Percentiles rank a stretch among this genome's conserved stretches.
phyloP scores from a whole-genome alignment of 192 early-diverging fungal genomes.

The Backusella parvicylindrica region DNA sequence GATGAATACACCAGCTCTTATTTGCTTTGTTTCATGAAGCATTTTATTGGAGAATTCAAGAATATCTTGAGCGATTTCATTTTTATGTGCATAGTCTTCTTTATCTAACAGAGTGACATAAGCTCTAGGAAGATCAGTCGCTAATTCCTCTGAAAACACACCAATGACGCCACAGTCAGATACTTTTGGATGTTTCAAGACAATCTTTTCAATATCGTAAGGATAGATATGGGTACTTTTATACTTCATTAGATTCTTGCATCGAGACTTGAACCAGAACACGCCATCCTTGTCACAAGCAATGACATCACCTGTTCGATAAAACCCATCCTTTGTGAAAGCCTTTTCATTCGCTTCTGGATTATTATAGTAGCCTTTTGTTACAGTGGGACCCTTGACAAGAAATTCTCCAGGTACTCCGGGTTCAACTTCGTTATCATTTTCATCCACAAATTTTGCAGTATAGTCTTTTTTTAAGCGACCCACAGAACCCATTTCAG shows the following conservation, averaged over 20 bases:
- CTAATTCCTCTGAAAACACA: not conserved
- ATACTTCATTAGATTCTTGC: not conserved
- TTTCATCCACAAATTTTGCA: conserved; percentile 43
- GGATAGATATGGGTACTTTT: not conserved
- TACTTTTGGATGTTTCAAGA: not conserved
- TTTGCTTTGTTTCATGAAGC: not conserved
- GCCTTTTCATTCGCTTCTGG: not conserved
- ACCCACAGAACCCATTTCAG: conserved; percentile 28
- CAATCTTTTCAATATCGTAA: not conserved
- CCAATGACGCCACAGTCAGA: not conserved
- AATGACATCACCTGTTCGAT: not conserved
- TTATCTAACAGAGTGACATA: not conserved
- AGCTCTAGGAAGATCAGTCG: not conserved
- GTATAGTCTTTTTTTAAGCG: conserved; percentile 29
- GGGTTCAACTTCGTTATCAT: conserved; percentile 23
- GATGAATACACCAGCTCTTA: not conserved
- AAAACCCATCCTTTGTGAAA: not conserved
- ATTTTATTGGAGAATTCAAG: not conserved
- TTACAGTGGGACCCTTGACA: not conserved
- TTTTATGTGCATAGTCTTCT: not conserved
- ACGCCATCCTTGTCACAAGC: not conserved
- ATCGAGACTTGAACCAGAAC: not conserved
- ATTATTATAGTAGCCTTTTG: not conserved
- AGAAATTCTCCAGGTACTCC: conserved; percentile 26
- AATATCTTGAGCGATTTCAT: not conserved